These are phyloP conservation scores for Naganishia kalamii DNA, from an alignment of 768 basidiomycete species.

Conservation along the genomic window DNA sequence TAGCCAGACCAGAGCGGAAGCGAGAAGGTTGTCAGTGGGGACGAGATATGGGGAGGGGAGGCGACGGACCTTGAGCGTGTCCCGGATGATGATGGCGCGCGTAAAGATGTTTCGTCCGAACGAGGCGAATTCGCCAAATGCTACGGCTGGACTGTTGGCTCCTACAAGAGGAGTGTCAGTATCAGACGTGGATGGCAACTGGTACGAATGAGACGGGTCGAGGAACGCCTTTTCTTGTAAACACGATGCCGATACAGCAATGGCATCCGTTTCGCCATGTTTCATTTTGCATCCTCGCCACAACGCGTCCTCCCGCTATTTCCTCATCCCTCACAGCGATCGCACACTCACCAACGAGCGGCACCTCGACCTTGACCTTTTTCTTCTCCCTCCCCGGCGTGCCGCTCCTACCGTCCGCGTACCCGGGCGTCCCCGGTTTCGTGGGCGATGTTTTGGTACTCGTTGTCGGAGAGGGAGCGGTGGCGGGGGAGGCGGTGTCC, in stretches of 20 bases:
- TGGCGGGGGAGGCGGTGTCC: neutral
- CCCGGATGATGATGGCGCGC: constrained; percentile 10
- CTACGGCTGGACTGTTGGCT: neutral
- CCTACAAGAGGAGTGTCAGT: neutral
- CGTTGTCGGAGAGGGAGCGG: neutral
- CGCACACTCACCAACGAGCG: neutral
- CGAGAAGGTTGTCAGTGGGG: too few relatives aligned
- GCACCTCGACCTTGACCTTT: constrained; percentile 5
- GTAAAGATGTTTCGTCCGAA: constrained; percentile 9
- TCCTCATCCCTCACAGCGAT: neutral
- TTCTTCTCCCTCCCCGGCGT: neutral
- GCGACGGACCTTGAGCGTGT: neutral
- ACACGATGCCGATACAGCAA: too few relatives aligned
- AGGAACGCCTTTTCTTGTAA: too few relatives aligned
- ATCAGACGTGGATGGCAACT: neutral
- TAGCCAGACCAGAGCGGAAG: neutral
- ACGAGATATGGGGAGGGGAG: neutral
- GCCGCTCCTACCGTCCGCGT: neutral
- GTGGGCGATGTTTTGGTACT: constrained; percentile 1
- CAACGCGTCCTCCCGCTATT: too few relatives aligned
- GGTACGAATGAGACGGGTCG: too few relatives aligned
- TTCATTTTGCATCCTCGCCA: too few relatives aligned
- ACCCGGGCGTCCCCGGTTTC: neutral
- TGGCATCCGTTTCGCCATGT: too few relatives aligned
- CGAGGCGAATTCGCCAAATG: constrained; percentile 10